phyloP scores from a whole-genome alignment of 1,139 yeast species.

The Hyphopichia wangnamkhiaoensis region DNA sequence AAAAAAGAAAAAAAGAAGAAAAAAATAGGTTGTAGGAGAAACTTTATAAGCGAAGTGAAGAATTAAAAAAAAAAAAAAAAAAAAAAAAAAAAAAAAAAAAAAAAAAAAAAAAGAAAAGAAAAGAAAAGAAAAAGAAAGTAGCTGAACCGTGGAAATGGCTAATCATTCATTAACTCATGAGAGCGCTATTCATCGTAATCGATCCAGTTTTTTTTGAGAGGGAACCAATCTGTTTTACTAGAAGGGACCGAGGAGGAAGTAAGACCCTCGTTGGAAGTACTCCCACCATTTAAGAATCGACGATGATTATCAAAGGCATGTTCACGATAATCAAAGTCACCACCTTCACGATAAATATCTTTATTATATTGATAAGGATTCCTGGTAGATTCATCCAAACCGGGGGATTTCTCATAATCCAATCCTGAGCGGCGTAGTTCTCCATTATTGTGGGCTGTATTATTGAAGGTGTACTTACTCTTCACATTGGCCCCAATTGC shows the following conservation, averaged over 20 bases:
- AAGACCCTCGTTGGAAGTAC: slow-evolving; percentile 14
- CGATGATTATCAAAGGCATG: slow-evolving; percentile 18
- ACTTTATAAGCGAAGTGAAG: neutral
- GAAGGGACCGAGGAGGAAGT: slow-evolving; percentile 43
- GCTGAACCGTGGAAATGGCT: no score
- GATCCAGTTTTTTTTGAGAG: slow-evolving; percentile 35
- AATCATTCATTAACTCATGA: no score
- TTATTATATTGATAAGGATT: slow-evolving; percentile 4
- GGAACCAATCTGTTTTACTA: slow-evolving; percentile 42
- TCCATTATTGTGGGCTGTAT: slow-evolving; percentile 20
- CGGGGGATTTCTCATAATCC: no score
- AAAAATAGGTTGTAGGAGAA: slow-evolving; percentile 1
- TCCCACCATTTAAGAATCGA: slow-evolving; percentile 11
- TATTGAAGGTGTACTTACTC: slow-evolving; percentile 9
- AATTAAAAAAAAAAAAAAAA: neutral
- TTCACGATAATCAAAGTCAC: neutral
- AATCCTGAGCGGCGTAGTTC: no score
- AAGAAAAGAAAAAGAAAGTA: neutral
- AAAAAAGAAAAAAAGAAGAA: slow-evolving; percentile 2
- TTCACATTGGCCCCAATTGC: slow-evolving; percentile 8
- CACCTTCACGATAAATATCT: neutral
- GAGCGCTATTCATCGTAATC: slow-evolving; percentile 31
- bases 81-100: slow-evolving; percentile 2
- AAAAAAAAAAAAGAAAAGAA: slow-evolving; percentile 1
- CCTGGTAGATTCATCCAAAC: slow-evolving; percentile 24